phyloP scores from a whole-genome alignment of 148 eudicot species.

The Amaranthus hypochondriacus region DNA sequence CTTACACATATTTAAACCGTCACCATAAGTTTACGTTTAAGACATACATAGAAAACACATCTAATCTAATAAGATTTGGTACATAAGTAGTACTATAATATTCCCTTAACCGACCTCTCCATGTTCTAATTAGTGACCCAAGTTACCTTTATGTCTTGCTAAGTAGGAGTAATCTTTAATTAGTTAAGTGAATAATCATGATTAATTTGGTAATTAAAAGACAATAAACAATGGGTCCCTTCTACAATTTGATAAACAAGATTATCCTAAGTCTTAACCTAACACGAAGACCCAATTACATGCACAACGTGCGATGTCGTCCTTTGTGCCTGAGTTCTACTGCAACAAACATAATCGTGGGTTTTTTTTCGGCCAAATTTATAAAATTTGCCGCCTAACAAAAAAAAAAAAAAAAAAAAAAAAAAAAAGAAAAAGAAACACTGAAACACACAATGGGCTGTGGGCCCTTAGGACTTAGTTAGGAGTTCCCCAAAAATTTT shows the following conservation, averaged over 20 bases:
- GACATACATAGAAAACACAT: no score
- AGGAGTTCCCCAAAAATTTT: no score
- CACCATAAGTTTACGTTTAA: no score
- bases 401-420: no score
- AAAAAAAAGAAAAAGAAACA: neutral
- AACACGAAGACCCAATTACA: neutral
- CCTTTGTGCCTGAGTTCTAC: constrained; percentile 1
- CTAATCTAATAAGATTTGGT: no score
- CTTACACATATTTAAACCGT: no score
- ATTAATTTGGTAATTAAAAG: neutral
- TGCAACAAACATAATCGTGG: constrained; percentile 15
- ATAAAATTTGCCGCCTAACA: neutral
- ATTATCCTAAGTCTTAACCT: neutral
- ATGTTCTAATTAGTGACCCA: neutral
- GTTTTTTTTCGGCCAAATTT: neutral
- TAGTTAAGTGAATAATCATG: constrained; percentile 11
- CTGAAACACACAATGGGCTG: no score
- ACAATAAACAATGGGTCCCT: neutral
- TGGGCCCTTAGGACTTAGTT: no score
- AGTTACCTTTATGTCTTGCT: constrained; percentile 1
- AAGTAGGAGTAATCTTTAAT: constrained; percentile 10
- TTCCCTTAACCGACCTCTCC: no score
- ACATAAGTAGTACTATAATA: no score
- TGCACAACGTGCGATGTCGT: constrained; percentile 30
- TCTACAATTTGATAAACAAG: neutral